Conservation (phyloP, 179 eudicot genomes). For the Vitellaria paradoxa region DNA sequence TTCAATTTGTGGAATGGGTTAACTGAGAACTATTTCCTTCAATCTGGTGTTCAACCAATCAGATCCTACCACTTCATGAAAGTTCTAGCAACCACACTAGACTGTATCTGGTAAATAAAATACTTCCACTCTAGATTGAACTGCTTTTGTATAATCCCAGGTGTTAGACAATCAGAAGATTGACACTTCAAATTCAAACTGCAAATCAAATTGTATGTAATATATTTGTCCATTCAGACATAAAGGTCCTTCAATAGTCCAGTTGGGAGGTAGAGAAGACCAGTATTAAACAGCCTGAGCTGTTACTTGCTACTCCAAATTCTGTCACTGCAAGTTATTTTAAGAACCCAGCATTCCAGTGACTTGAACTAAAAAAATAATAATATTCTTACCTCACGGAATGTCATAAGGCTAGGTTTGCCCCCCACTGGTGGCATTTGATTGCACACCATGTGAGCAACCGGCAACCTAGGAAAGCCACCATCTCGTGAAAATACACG, state of each 20-base stretch:
- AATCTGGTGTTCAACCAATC: neutral
- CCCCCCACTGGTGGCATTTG: constrained; percentile 98
- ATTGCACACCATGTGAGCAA: constrained; percentile 97
- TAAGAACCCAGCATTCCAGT: neutral
- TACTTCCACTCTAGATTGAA: neutral
- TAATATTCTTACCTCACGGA: constrained; percentile 72
- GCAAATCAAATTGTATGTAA: neutral
- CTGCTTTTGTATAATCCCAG: neutral
- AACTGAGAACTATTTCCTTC: neutral
- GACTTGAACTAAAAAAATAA: constrained; percentile 6
- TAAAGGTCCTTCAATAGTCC: neutral
- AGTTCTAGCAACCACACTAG: neutral
- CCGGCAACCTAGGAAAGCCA: constrained; percentile 82
- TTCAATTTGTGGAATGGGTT: neutral
- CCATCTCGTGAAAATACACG: constrained; percentile 72
- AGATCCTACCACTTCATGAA: neutral
- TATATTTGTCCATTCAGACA: neutral
- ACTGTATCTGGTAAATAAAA: neutral
- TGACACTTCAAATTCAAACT: neutral
- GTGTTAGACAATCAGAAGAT: neutral
- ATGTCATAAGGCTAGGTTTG: constrained; percentile 99
- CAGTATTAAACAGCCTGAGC: neutral
- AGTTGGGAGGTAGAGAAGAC: neutral
- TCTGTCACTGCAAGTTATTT: neutral
- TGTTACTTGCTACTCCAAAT: neutral